Evolutionary conservation across 345 rosid species (phyloP), one percentile per base, ranked within the genome.

Genomic region (Physaria fendleri): DNA sequence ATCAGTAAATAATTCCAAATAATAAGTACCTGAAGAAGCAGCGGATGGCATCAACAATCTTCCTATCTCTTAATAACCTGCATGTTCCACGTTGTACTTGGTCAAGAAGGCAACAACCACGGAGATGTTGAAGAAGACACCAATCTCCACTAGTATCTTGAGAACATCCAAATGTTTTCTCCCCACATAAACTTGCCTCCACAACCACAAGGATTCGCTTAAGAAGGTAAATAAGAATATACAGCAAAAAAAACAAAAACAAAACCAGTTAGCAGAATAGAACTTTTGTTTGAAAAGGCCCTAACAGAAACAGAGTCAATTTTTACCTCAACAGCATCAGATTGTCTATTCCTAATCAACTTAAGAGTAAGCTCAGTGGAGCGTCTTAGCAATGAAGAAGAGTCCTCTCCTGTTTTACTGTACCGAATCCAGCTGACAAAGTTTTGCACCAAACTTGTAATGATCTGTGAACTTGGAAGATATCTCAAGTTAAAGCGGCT

Each of bases 121-220:
- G 72, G 61, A 89, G 91, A 82, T 93, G 97, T 65, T 93, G 95
- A 71, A 85, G 87, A 23, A 85, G 59, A 53, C 85, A 85, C 99
- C 97, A 93, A 62, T 84, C 81, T 64, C 89, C 87, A 32, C 74
- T 76, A 56, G 52, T 41, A 63, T 80, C 87, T 81, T 87, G 97
- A 52, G 87, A 70, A 57, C 82, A 79, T 76, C 75, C 78, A 73
- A 76, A 89, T 62, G 57, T 76, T 66, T 80, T 85, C 65, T 93
- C 91, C 72, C 79, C 76, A 63, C 61, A 78, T 46, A 75, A 74
- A 76, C 78, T 84, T 64, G 86, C 75, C 78, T 86, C 97, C 75
- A 79, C 84, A 59, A 77, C 57, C 59, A 71, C 68, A 35, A 93
- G 88, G 51, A 93, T 76, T 57, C 58, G 60, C 99, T 92, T 44